Percentiles rank a stretch among this genome's conserved stretches.
These are phyloP conservation scores for Theobroma cacao DNA, from an alignment of 345 rosid species.

Conservation along the genomic window DNA sequence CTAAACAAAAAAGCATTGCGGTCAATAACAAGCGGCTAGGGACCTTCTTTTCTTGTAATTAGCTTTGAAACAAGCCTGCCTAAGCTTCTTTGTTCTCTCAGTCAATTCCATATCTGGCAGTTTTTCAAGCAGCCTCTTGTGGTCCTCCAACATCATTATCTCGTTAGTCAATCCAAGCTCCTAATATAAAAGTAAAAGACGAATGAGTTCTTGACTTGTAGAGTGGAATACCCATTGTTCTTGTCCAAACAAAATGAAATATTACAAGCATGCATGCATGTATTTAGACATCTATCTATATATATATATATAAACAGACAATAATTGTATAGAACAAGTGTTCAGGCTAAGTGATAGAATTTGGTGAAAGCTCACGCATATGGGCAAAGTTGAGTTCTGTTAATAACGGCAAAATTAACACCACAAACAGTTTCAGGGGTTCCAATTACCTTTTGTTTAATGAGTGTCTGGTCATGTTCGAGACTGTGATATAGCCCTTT, in stretches of 20 bases:
- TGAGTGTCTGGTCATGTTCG: no score
- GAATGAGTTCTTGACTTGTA: not conserved
- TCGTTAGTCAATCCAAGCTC: constrained; percentile 44
- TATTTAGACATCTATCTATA: no score
- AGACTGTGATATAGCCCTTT: no score
- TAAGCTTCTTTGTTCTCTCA: constrained; percentile 49
- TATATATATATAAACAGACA: not conserved
- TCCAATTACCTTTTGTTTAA: no score
- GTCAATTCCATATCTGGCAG: constrained; percentile 45
- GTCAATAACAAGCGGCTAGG: constrained; percentile 15
- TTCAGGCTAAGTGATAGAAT: not conserved
- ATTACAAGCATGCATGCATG: no score
- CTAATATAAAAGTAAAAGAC: constrained; percentile 11
- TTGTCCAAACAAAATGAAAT: not conserved
- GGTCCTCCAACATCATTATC: constrained; percentile 45
- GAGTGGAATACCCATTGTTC: not conserved
- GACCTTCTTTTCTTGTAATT: constrained; percentile 50
- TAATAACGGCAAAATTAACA: not conserved
- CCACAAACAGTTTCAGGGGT: not conserved
- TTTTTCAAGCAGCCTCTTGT: constrained; percentile 37
- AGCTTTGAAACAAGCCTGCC: constrained; percentile 70
- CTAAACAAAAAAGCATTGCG: not conserved
- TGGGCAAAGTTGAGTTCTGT: not conserved
- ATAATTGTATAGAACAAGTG: not conserved
- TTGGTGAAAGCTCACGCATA: not conserved